Conservation (phyloP, 2,329 filamentous ascomycete species). For the Ophiostoma himal-ulmi region DNA sequence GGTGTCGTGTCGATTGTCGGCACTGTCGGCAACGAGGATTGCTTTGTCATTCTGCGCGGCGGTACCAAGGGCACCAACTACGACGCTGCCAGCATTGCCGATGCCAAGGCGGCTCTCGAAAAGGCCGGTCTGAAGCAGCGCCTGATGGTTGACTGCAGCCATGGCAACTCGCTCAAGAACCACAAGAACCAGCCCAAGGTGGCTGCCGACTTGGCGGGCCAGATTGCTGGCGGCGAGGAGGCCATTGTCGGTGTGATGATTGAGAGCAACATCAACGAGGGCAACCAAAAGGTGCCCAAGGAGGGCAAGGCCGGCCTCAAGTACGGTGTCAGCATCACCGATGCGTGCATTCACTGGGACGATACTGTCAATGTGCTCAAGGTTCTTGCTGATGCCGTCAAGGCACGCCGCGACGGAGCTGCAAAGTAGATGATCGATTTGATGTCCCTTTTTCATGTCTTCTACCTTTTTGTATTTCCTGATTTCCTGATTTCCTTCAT, state of each 20-base stretch:
- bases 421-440: not conserved
- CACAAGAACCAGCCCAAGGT: constrained; percentile 98
- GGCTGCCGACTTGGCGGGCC: constrained; percentile 70
- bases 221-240: constrained; percentile 77
- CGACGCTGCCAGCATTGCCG: constrained; percentile 74
- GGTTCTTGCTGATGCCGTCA: constrained; percentile 71
- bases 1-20: constrained; percentile 92
- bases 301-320: constrained; percentile 81
- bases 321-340: constrained; percentile 94
- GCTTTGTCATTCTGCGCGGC: constrained; percentile 91
- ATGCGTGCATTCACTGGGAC: constrained; percentile 93
- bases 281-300: constrained; percentile 83
- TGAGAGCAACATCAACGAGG: constrained; percentile 94
- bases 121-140: constrained; percentile 68
- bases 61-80: constrained; percentile 93
- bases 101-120: constrained; percentile 71
- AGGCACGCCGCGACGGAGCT: constrained; percentile 56
- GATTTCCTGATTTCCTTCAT: not conserved
- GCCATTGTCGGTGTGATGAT: constrained; percentile 98
- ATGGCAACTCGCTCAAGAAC: constrained; percentile 93
- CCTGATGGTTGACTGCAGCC: constrained; percentile 97
- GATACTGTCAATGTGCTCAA: constrained; percentile 77
- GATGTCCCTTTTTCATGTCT: not conserved
- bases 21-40: constrained; percentile 91
- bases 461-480: not conserved